Evolutionary conservation across 352 stramenopile species (phyloP).

Genomic region (Pythium apleroticum): DNA sequence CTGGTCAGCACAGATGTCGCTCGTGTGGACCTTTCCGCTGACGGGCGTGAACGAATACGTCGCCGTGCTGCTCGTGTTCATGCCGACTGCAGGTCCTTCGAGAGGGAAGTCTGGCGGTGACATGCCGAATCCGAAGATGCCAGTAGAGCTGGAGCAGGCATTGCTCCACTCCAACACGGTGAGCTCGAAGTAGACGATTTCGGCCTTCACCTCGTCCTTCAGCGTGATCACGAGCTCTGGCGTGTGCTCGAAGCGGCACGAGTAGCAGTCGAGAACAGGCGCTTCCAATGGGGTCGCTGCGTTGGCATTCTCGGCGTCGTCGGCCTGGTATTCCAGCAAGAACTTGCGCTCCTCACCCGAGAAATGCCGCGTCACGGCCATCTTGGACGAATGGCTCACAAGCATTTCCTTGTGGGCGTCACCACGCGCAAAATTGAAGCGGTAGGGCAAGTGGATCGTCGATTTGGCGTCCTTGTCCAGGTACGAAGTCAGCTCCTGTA

Average conservation of each 20-base stretch:
- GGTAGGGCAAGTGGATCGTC: constrained; percentile 66
- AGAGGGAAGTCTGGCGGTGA: constrained; percentile 68
- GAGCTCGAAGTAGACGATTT: constrained; percentile 84
- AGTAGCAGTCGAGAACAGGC: constrained; percentile 29
- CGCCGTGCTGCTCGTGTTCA: constrained; percentile 33
- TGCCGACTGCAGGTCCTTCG: constrained; percentile 60
- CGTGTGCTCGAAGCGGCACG: constrained; percentile 83
- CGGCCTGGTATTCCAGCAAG: constrained; percentile 56
- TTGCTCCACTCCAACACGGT: constrained; percentile 65
- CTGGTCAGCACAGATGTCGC: constrained; percentile 51
- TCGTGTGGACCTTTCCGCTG: constrained; percentile 68
- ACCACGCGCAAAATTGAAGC: constrained; percentile 62
- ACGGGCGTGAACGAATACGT: constrained; percentile 73
- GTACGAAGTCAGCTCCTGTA: constrained; percentile 54
- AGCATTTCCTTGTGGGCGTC: constrained; percentile 71
- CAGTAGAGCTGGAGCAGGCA: constrained; percentile 5
- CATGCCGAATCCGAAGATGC: constrained; percentile 57
- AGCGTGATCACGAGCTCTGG: constrained; percentile 71
- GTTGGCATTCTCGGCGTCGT: constrained; percentile 34
- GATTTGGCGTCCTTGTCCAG: constrained; percentile 50
- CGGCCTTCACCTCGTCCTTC: constrained; percentile 65
- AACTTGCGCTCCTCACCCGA: constrained; percentile 80
- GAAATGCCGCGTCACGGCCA: constrained; percentile 68
- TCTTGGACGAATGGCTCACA: constrained; percentile 80
- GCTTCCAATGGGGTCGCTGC: constrained; percentile 13